These are phyloP conservation scores for Leishmania braziliensis DNA, from an alignment of 208 protist genomes.

Conservation along the genomic window DNA sequence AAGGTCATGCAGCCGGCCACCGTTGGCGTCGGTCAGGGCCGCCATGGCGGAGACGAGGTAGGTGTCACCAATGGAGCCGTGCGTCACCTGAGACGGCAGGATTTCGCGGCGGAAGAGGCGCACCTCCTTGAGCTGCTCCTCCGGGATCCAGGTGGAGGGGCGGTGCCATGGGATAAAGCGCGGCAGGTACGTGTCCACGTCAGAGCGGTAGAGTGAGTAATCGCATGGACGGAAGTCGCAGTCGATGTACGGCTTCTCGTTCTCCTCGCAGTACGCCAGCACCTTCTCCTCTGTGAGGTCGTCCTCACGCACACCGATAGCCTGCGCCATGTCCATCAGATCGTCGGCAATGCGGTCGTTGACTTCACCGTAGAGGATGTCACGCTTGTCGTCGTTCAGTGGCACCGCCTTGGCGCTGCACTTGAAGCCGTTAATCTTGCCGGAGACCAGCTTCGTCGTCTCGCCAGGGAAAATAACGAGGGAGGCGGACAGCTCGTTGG, in stretches of 20 bases:
- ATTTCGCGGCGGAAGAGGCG: conserved; percentile 74
- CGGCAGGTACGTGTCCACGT: conserved; percentile 62
- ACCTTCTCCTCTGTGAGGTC: conserved; percentile 61
- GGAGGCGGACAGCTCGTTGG: conserved; percentile 57
- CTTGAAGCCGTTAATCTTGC: conserved; percentile 74
- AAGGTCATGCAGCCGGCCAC: conserved; percentile 45
- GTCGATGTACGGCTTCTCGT: conserved; percentile 64
- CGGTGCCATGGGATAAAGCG: conserved; percentile 67
- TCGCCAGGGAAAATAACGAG: conserved; percentile 71
- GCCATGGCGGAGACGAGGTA: conserved; percentile 80
- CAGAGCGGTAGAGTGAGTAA: conserved; percentile 64
- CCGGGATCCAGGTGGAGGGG: conserved; percentile 59
- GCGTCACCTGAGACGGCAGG: conserved; percentile 62
- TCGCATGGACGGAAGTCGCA: conserved; percentile 70
- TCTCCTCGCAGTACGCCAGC: conserved; percentile 55
- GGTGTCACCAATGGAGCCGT: conserved; percentile 81
- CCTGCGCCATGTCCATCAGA: conserved; percentile 42
- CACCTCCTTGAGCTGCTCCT: conserved; percentile 55
- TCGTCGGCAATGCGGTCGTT: conserved; percentile 50
- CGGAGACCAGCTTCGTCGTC: conserved; percentile 62
- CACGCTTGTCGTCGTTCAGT: conserved; percentile 58
- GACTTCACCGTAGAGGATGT: conserved; percentile 42
- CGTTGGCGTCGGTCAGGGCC: conserved; percentile 45
- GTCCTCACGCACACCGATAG: conserved; percentile 38
- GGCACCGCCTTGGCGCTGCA: conserved; percentile 62